Percentiles rank a stretch among this genome's conserved stretches.
phyloP scores from a whole-genome alignment of 768 basidiomycete genomes.

The Suillus alpinus region DNA sequence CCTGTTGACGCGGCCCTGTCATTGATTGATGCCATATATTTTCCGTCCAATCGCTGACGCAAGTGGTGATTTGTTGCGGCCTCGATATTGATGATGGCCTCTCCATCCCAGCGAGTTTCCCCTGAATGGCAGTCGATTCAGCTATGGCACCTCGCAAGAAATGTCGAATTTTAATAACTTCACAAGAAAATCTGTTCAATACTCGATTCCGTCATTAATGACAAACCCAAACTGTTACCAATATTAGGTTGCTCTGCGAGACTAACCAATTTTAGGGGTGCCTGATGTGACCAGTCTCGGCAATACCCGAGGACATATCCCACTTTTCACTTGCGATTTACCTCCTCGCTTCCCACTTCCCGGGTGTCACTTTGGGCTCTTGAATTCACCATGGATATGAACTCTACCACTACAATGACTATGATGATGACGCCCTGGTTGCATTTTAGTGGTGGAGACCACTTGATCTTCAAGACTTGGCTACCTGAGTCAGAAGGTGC shows the following conservation, averaged over 20 bases:
- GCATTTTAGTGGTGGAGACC: constrained; percentile 65
- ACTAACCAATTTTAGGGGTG: background rate
- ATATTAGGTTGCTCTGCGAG: background rate
- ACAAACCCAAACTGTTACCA: background rate
- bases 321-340: background rate
- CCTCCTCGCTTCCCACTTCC: background rate
- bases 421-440: constrained; percentile 63
- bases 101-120: background rate
- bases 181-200: background rate
- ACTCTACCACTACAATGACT: constrained; percentile 15
- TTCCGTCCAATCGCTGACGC: too few relatives aligned
- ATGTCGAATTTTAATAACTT: background rate
- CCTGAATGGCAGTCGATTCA: background rate
- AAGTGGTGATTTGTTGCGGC: background rate
- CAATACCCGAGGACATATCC: background rate
- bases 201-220: background rate
- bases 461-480: constrained; percentile 67
- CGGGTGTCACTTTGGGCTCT: background rate
- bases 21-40: background rate
- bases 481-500: constrained; percentile 65
- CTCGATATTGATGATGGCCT: background rate
- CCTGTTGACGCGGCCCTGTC: background rate
- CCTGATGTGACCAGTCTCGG: background rate
- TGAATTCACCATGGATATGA: constrained; percentile 6
- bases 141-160: background rate